phyloP scores from a whole-genome alignment of 116 monocot species.

The Posidonia oceanica region DNA sequence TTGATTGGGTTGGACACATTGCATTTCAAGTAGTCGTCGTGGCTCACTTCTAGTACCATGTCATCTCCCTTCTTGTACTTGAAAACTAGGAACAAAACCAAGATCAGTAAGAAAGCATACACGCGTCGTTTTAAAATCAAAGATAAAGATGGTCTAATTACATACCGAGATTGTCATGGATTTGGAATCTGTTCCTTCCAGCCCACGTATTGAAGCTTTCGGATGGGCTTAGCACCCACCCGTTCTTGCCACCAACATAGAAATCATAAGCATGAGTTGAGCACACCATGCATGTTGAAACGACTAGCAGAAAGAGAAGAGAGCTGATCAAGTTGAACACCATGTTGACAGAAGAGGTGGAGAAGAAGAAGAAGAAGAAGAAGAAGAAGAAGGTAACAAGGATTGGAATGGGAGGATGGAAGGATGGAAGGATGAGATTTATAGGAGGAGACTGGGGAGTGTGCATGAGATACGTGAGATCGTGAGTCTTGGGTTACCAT shows the following conservation, averaged over 20 bases:
- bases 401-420: not conserved
- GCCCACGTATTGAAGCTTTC: conserved; percentile 33
- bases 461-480: not conserved
- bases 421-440: not conserved
- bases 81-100: conserved; percentile 37
- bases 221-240: conserved; percentile 36
- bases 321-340: not conserved
- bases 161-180: conserved; percentile 40
- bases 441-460: not conserved
- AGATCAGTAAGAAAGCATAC: not conserved
- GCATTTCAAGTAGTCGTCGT: conserved; percentile 47
- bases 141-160: not conserved
- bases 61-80: conserved; percentile 55
- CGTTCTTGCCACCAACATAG: conserved; percentile 37
- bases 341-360: not conserved
- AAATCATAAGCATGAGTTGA: conserved; percentile 10
- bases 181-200: conserved; percentile 32
- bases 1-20: conserved; percentile 31
- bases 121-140: not conserved
- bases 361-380: conserved; percentile 1
- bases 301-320: not conserved
- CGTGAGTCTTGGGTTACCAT: not conserved
- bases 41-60: conserved; percentile 41
- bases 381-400: not conserved
- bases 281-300: not conserved